phyloP scores from a whole-genome alignment of 805 yeast genomes.

The Candida corydali region DNA sequence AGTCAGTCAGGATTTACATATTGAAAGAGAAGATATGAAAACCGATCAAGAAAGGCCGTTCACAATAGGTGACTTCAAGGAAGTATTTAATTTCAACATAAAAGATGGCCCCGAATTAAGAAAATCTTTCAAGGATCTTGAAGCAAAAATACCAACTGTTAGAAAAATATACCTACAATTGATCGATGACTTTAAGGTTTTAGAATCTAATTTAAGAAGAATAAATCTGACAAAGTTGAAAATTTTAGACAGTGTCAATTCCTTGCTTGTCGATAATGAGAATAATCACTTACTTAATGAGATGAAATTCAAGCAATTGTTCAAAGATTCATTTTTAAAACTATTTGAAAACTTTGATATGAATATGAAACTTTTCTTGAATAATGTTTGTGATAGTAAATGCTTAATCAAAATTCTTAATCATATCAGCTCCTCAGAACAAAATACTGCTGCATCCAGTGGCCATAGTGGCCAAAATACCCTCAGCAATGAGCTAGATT shows the following conservation, averaged over 20 bases:
- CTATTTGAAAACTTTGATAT: conserved; percentile 32
- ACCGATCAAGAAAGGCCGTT: conserved; percentile 4
- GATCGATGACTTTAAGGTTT: conserved; percentile 26
- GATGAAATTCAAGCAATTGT: conserved; percentile 21
- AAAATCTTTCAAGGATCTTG: conserved; percentile 26
- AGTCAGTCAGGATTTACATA: background rate
- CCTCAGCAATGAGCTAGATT: conserved; percentile 1
- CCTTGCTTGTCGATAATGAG: conserved; percentile 19
- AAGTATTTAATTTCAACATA: conserved; percentile 29
- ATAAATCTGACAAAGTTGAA: conserved; percentile 15
- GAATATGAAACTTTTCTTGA: conserved; percentile 24
- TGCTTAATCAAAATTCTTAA: conserved; percentile 24
- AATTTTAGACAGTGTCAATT: conserved; percentile 21
- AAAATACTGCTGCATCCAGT: background rate
- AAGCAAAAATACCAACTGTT: conserved; percentile 24
- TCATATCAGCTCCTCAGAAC: conserved; percentile 5
- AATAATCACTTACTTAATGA: conserved; percentile 21
- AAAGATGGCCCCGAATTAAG: conserved; percentile 45
- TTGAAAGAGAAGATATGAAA: background rate
- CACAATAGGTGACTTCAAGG: conserved; percentile 19
- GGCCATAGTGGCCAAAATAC: too few species aligned
- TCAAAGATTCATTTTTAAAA: conserved; percentile 19
- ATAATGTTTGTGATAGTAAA: conserved; percentile 25
- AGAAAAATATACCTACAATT: conserved; percentile 19
- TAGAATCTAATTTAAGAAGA: conserved; percentile 25